These are phyloP conservation scores for Rhodofomes roseus DNA, from an alignment of 1,284 basidiomycete species.

Conservation along the genomic window DNA sequence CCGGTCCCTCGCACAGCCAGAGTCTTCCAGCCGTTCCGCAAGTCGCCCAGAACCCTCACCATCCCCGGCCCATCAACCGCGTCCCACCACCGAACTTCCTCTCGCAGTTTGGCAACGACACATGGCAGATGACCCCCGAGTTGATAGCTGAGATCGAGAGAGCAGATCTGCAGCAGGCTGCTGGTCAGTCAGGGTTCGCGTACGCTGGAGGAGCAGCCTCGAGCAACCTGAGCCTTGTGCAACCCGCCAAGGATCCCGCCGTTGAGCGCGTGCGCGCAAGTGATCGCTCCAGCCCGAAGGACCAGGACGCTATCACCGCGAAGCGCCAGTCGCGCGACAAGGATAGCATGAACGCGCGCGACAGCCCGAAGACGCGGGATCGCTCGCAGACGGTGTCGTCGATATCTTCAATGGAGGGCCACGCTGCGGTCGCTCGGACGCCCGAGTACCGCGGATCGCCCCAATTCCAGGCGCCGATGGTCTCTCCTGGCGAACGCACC, in stretches of 20 bases:
- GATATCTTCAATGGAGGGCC: conserved; percentile 36
- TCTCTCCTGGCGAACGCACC: conserved; percentile 51
- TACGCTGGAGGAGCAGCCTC: conserved; percentile 47
- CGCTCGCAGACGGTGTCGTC: conserved; percentile 33
- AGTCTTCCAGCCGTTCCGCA: conserved; percentile 29
- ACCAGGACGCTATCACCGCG: conserved; percentile 35
- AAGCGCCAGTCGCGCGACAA: conserved; percentile 32
- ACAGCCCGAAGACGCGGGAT: conserved; percentile 50
- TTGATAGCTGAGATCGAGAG: conserved; percentile 67
- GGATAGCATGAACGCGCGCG: conserved; percentile 39
- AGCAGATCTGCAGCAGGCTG: conserved; percentile 42
- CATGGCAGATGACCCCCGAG: conserved; percentile 65
- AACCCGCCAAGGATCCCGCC: conserved; percentile 45
- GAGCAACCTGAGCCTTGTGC: conserved; percentile 22
- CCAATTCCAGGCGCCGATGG: conserved; percentile 46
- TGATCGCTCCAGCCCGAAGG: conserved; percentile 53
- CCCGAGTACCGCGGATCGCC: conserved; percentile 56
- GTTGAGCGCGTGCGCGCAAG: conserved; percentile 51
- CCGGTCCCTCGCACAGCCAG: conserved; percentile 28
- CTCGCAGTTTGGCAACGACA: conserved; percentile 47
- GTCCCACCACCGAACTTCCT: conserved; percentile 50
- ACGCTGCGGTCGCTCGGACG: conserved; percentile 29
- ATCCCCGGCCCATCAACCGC: conserved; percentile 57
- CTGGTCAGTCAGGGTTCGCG: conserved; percentile 45
- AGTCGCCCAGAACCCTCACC: conserved; percentile 36